Evolutionary conservation across 192 early-diverging fungal genomes (phyloP).

Genomic region (Podila horticola): DNA sequence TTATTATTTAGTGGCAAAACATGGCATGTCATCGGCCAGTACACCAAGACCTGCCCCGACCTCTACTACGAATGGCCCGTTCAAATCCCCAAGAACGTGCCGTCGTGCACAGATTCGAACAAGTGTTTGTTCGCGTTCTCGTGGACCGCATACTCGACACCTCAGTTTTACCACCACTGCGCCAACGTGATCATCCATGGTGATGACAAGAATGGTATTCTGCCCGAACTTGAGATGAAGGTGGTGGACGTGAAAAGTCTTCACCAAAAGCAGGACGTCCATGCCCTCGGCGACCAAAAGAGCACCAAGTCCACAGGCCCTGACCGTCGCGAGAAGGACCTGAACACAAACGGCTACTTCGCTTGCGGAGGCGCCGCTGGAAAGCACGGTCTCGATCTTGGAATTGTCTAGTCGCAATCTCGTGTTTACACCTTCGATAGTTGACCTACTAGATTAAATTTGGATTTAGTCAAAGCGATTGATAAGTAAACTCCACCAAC

Average conservation of each 20-base stretch:
- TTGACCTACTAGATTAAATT: no score
- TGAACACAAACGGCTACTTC: slow-evolving; percentile 25
- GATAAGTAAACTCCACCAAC: no score
- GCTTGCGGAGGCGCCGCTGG: slow-evolving; percentile 18
- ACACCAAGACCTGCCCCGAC: slow-evolving; percentile 54
- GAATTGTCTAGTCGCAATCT: background rate
- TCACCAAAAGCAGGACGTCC: background rate
- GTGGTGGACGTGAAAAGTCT: slow-evolving; percentile 23
- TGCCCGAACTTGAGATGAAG: slow-evolving; percentile 30
- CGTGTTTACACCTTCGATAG: no score
- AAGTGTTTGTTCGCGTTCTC: slow-evolving; percentile 62
- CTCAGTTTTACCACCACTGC: slow-evolving; percentile 84
- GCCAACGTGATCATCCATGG: slow-evolving; percentile 71
- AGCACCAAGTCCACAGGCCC: slow-evolving; percentile 16
- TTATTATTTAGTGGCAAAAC: slow-evolving; percentile 67
- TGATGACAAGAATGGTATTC: background rate
- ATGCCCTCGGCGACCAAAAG: slow-evolving; percentile 24
- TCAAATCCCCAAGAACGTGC: slow-evolving; percentile 49
- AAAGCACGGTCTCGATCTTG: slow-evolving; percentile 23
- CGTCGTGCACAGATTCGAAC: slow-evolving; percentile 38
- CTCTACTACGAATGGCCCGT: slow-evolving; percentile 55
- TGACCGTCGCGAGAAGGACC: background rate
- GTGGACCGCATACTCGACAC: slow-evolving; percentile 75
- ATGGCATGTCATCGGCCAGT: slow-evolving; percentile 57
- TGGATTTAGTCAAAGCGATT: no score